Evolutionary conservation across 345 rosid genomes (phyloP).

Genomic region (Mallotus nudiflorus): DNA sequence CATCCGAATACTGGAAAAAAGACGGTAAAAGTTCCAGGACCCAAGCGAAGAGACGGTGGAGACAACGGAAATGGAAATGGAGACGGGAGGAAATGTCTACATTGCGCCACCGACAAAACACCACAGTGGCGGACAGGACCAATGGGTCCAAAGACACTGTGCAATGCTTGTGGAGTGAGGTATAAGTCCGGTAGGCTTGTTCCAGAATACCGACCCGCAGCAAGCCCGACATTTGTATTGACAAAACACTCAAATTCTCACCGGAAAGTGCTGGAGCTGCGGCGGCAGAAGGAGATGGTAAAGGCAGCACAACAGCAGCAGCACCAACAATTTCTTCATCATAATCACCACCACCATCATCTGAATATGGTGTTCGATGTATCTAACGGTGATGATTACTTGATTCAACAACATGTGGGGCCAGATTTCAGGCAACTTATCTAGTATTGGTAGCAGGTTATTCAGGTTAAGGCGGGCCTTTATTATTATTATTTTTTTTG

Average conservation of each 20-base stretch:
- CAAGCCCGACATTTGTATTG: conserved; percentile 72
- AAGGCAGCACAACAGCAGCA: conserved; percentile 21
- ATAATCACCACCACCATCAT: too few relatives aligned
- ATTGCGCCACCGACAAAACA: conserved; percentile 76
- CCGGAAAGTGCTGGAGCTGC: conserved; percentile 63
- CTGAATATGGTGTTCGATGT: conserved; percentile 67
- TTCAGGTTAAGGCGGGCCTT: too few relatives aligned
- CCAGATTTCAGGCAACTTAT: conserved; percentile 82
- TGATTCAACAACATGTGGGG: conserved; percentile 85
- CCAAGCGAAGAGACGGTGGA: conserved; percentile 42
- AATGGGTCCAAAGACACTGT: conserved; percentile 78
- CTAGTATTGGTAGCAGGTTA: conserved; percentile 29
- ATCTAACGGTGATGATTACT: conserved; percentile 74
- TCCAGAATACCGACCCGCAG: conserved; percentile 78
- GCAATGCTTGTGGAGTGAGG: conserved; percentile 90
- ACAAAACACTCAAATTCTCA: conserved; percentile 77
- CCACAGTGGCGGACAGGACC: conserved; percentile 91
- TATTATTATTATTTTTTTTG: conserved; percentile 17
- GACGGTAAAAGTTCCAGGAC: conserved; percentile 23
- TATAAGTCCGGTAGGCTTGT: conserved; percentile 76
- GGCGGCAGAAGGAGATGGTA: conserved; percentile 33
- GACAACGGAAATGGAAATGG: conserved; percentile 19
- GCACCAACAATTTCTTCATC: conserved; percentile 22
- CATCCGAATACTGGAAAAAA: conserved; percentile 34
- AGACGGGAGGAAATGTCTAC: conserved; percentile 60